phyloP scores from a whole-genome alignment of 108 stramenopile genomes.

The Thalassiosira profunda region DNA sequence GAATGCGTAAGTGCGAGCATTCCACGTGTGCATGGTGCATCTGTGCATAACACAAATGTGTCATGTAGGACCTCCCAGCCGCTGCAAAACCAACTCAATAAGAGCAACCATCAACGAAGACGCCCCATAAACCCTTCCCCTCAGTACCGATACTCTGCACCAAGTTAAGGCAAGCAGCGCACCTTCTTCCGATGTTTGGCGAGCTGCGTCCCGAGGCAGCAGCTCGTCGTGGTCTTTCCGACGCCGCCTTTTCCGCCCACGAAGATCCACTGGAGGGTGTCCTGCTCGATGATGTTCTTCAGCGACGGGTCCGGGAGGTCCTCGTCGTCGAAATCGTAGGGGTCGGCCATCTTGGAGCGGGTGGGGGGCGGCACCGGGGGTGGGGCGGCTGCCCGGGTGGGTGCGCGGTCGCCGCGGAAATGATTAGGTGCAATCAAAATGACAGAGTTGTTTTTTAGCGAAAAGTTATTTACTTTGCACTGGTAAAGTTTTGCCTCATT shows the following conservation, averaged over 20 bases:
- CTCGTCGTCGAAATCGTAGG: conserved; percentile 68
- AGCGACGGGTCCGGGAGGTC: conserved; percentile 90
- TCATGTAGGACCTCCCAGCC: not conserved
- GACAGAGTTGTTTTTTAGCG: too few species aligned
- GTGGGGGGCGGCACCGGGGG: too few species aligned
- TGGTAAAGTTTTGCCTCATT: too few species aligned
- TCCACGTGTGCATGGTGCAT: not conserved
- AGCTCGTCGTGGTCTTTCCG: conserved; percentile 98
- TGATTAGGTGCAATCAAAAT: too few species aligned
- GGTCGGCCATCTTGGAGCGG: conserved; percentile 46
- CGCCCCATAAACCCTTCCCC: too few species aligned
- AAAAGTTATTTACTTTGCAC: too few species aligned
- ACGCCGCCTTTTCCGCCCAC: conserved; percentile 99
- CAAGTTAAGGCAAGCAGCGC: conserved; percentile 4
- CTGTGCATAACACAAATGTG: not conserved
- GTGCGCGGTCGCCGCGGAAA: too few species aligned
- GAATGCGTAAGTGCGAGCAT: not conserved
- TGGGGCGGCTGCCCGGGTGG: too few species aligned
- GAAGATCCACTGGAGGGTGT: conserved; percentile 98
- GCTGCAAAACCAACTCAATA: not conserved
- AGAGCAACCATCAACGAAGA: too few species aligned
- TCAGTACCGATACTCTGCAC: too few species aligned
- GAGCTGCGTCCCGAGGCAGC: conserved; percentile 94
- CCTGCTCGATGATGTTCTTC: conserved; percentile 97
- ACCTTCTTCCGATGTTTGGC: conserved; percentile 89